phyloP scores from a whole-genome alignment of 805 yeast species.

The Ogataea zsoltii region DNA sequence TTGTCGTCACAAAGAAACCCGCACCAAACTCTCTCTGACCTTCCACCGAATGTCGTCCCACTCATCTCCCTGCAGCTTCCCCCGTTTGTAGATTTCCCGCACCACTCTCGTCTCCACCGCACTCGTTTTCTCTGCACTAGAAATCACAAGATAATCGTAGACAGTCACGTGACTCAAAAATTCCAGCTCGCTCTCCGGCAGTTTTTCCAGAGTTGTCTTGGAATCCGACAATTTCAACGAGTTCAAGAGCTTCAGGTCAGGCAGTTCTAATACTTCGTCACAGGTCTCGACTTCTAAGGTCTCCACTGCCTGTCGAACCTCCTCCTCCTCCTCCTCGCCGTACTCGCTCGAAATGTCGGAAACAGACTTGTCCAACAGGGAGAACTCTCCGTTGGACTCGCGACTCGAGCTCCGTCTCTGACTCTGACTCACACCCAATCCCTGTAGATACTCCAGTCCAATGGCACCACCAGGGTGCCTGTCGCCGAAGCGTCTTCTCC shows the following conservation, averaged over 20 bases:
- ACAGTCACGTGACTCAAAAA: constrained; percentile 37
- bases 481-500: constrained; percentile 61
- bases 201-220: constrained; percentile 21
- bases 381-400: constrained; percentile 18
- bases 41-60: constrained; percentile 32
- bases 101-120: constrained; percentile 19
- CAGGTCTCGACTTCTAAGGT: background rate
- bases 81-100: constrained; percentile 22
- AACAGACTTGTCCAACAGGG: constrained; percentile 11
- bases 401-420: constrained; percentile 7
- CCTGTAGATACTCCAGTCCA: constrained; percentile 49
- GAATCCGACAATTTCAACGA: constrained; percentile 29
- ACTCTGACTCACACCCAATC: constrained; percentile 2
- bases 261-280: constrained; percentile 20
- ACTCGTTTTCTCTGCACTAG: constrained; percentile 10
- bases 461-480: constrained; percentile 93
- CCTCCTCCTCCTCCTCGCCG: constrained; percentile 6
- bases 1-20: constrained; percentile 14
- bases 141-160: constrained; percentile 36
- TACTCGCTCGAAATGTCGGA: constrained; percentile 20
- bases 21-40: constrained; percentile 21
- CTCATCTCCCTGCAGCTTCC: constrained; percentile 24
- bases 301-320: background rate
- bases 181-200: constrained; percentile 36
- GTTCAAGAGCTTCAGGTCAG: constrained; percentile 23